A percentile compares a stretch with the other conserved stretches of the same genome.
Conservation (phyloP, 192 early-diverging fungal genomes). For the Backusella circina region DNA sequence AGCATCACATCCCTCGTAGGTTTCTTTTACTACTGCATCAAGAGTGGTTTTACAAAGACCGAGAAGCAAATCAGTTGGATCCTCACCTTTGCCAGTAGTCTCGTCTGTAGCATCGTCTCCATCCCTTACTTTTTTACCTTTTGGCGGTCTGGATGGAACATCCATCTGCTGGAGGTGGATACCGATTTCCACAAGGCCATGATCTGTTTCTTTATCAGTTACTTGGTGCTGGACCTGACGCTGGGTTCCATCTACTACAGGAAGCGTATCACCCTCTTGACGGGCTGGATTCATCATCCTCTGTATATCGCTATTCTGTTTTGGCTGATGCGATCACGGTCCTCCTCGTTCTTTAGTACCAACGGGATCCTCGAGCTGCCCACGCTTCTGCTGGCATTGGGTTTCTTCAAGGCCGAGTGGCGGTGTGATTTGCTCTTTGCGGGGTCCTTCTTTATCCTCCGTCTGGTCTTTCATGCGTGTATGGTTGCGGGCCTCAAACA, state of each 20-base stretch:
- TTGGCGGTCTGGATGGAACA: conserved; percentile 25
- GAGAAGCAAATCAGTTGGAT: conserved; percentile 28
- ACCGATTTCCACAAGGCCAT: conserved; percentile 26
- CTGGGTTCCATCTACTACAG: conserved; percentile 54
- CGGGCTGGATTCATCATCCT: conserved; percentile 60
- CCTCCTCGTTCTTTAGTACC: conserved; percentile 41
- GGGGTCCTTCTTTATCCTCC: conserved; percentile 44
- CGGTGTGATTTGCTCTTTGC: conserved; percentile 54
- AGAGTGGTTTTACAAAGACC: conserved; percentile 11
- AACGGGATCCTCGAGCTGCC: conserved; percentile 55
- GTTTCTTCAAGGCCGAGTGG: conserved; percentile 41
- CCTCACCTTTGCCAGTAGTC: conserved; percentile 29
- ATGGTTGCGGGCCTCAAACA: conserved; percentile 38
- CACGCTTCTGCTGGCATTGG: conserved; percentile 51
- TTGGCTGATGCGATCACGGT: conserved; percentile 16
- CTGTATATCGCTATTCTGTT: conserved; percentile 44
- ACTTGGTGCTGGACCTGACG: conserved; percentile 47
- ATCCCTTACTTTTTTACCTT: conserved; percentile 20
- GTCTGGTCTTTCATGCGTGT: conserved; percentile 48
- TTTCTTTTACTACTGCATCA: conserved; percentile 17
- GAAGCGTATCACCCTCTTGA: conserved; percentile 42
- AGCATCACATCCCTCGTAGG: neutral
- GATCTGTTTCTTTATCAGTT: conserved; percentile 51
- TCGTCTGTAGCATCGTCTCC: conserved; percentile 17
- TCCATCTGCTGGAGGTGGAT: conserved; percentile 10